phyloP scores from a whole-genome alignment of 2,329 filamentous ascomycete genomes.

The Elsinoe fawcettii region DNA sequence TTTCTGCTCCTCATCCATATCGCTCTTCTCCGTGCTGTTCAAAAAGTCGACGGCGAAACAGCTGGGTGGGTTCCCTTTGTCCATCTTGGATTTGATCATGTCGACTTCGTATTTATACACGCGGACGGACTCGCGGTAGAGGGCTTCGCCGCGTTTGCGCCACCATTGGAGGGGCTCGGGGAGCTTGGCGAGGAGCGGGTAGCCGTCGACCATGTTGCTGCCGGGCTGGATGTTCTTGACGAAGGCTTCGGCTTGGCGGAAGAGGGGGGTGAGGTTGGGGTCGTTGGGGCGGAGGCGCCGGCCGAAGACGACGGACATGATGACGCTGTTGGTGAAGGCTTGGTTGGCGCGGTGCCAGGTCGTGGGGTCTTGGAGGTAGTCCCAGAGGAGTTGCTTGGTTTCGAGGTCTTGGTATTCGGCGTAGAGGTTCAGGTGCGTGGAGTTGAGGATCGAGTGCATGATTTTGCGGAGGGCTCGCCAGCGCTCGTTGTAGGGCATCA shows the following conservation, averaged over 20 bases:
- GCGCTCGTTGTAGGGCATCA: constrained; percentile 40
- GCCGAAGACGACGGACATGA: constrained; percentile 32
- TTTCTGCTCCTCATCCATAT: constrained; percentile 19
- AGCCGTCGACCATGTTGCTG: constrained; percentile 18
- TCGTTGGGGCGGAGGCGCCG: constrained; percentile 22
- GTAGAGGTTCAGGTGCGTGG: constrained; percentile 39
- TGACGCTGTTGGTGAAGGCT: constrained; percentile 44
- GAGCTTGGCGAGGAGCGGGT: constrained; percentile 21
- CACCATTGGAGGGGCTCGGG: constrained; percentile 12
- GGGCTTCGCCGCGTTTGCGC: constrained; percentile 4
- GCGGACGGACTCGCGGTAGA: constrained; percentile 6
- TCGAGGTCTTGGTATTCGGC: constrained; percentile 42
- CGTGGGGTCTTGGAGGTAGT: constrained; percentile 36
- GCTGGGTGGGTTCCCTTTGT: constrained; percentile 28
- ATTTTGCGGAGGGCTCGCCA: constrained; percentile 43
- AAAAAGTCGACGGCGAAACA: constrained; percentile 33
- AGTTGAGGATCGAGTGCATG: constrained; percentile 36
- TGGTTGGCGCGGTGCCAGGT: constrained; percentile 40
- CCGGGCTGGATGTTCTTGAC: constrained; percentile 18
- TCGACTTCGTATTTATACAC: constrained; percentile 14
- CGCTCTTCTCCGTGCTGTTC: constrained; percentile 32
- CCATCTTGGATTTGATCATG: constrained; percentile 24
- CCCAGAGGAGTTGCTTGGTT: constrained; percentile 40
- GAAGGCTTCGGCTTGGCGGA: constrained; percentile 11
- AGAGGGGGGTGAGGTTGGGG: constrained; percentile 23